A percentile compares a stretch with the other conserved stretches of the same genome.
These are phyloP conservation scores for Plasmodium inui DNA, from an alignment of 169 alveolate species.

Conservation along the genomic window DNA sequence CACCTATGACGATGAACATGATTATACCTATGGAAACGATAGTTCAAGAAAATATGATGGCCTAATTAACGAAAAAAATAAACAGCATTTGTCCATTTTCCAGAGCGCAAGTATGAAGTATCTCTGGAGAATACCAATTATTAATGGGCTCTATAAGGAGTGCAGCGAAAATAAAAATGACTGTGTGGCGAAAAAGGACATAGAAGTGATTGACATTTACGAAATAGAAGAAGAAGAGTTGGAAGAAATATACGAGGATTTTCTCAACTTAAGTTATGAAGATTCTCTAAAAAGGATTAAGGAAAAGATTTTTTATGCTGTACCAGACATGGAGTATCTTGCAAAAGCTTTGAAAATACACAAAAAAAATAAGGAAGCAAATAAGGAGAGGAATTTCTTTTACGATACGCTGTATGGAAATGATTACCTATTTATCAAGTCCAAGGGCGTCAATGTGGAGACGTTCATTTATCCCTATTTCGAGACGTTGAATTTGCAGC, in stretches of 20 bases:
- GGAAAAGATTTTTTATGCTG: constrained; percentile 47
- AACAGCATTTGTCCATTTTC: neutral
- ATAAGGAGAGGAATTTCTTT: constrained; percentile 17
- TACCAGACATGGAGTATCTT: constrained; percentile 57
- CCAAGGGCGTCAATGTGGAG: constrained; percentile 67
- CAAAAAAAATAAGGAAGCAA: constrained; percentile 8
- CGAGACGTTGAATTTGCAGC: constrained; percentile 46
- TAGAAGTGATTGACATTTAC: constrained; percentile 23
- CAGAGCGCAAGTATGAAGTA: constrained; percentile 21
- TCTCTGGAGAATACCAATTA: constrained; percentile 39
- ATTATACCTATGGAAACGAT: neutral
- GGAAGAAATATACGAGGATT: constrained; percentile 9
- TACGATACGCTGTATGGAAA: constrained; percentile 53
- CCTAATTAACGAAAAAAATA: constrained; percentile 2
- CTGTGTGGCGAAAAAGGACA: neutral
- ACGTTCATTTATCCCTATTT: constrained; percentile 71
- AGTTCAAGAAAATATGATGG: neutral
- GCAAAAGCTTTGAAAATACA: constrained; percentile 8
- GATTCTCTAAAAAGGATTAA: constrained; percentile 27
- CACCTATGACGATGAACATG: constrained; percentile 16
- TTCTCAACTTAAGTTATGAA: constrained; percentile 8
- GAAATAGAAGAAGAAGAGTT: constrained; percentile 36
- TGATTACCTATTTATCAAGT: constrained; percentile 53
- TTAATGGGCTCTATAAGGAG: constrained; percentile 21
- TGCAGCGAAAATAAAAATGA: constrained; percentile 15